phyloP scores from a whole-genome alignment of 73 alveolate genomes.

The Urostyla sp. region DNA sequence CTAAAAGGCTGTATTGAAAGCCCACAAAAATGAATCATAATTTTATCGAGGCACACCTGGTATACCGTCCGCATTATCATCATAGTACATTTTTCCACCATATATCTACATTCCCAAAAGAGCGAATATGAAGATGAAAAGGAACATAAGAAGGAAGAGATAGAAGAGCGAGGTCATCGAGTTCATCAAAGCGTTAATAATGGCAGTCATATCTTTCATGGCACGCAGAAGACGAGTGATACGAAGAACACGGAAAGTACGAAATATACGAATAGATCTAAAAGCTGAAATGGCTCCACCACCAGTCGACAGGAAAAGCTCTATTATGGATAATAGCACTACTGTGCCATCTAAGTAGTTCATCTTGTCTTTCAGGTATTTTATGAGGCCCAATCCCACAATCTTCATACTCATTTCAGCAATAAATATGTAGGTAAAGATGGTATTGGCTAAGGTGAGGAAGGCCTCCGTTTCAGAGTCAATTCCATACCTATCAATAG shows the following conservation, averaged over 20 bases:
- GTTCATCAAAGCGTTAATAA: constrained; percentile 28
- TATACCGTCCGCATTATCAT: not conserved
- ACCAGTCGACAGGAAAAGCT: constrained; percentile 74
- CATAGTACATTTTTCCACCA: constrained; percentile 25
- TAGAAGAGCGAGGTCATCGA: constrained; percentile 38
- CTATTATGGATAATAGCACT: constrained; percentile 88
- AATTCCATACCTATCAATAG: constrained; percentile 87
- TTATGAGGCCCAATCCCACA: constrained; percentile 86
- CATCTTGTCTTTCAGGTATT: constrained; percentile 91
- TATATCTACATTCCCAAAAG: constrained; percentile 39
- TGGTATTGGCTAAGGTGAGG: constrained; percentile 75
- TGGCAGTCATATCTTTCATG: constrained; percentile 49
- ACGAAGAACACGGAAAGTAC: constrained; percentile 93
- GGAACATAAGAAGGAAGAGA: constrained; percentile 13
- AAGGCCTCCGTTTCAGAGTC: constrained; percentile 63
- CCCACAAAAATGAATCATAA: constrained; percentile 42
- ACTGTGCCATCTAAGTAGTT: constrained; percentile 94
- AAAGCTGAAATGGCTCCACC: constrained; percentile 81
- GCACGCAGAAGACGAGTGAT: constrained; percentile 92
- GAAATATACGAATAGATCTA: constrained; percentile 92
- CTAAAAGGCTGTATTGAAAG: constrained; percentile 18
- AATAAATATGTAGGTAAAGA: constrained; percentile 88
- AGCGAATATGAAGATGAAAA: constrained; percentile 34
- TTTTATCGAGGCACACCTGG: constrained; percentile 41
- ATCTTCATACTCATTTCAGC: constrained; percentile 92